A percentile compares a stretch with the other conserved stretches of the same genome.
Evolutionary conservation across 192 early-diverging fungal species (phyloP).

Genomic region (Umbelopsis isabellina): DNA sequence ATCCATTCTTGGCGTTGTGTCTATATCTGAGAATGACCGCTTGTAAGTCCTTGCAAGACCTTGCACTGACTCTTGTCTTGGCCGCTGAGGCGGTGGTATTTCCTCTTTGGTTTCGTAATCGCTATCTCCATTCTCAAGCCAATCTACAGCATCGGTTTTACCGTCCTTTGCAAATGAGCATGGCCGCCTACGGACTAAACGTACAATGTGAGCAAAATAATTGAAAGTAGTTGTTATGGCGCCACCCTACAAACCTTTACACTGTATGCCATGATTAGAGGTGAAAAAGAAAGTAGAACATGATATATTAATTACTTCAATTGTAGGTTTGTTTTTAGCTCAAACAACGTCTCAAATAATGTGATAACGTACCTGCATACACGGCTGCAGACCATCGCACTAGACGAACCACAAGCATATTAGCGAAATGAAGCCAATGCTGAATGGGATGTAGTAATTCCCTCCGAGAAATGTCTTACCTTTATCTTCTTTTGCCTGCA

Average conservation of each 20-base stretch:
- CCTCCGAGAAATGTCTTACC: not conserved
- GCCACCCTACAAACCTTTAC: slow-evolving; percentile 9
- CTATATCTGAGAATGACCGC: not conserved
- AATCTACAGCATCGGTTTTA: not conserved
- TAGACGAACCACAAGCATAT: not conserved
- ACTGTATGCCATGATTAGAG: not conserved
- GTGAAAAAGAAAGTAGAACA: too few species aligned
- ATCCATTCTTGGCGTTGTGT: not conserved
- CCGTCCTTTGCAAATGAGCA: slow-evolving; percentile 22
- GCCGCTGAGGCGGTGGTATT: not conserved
- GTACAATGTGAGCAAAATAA: not conserved
- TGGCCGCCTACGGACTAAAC: slow-evolving; percentile 10
- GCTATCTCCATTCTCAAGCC: not conserved
- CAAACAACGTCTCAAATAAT: not conserved
- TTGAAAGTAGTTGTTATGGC: not conserved
- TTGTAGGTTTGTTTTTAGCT: not conserved
- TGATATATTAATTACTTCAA: too few species aligned
- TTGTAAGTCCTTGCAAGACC: not conserved
- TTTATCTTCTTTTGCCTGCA: slow-evolving; percentile 23
- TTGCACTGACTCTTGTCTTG: not conserved
- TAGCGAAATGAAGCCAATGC: not conserved
- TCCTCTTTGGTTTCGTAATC: not conserved
- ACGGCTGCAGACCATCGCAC: slow-evolving; percentile 22
- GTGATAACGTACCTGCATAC: slow-evolving; percentile 17
- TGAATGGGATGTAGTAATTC: not conserved